Evolutionary conservation across 23 red algal genomes (phyloP).

Genomic region (Agarophyton chilense): DNA sequence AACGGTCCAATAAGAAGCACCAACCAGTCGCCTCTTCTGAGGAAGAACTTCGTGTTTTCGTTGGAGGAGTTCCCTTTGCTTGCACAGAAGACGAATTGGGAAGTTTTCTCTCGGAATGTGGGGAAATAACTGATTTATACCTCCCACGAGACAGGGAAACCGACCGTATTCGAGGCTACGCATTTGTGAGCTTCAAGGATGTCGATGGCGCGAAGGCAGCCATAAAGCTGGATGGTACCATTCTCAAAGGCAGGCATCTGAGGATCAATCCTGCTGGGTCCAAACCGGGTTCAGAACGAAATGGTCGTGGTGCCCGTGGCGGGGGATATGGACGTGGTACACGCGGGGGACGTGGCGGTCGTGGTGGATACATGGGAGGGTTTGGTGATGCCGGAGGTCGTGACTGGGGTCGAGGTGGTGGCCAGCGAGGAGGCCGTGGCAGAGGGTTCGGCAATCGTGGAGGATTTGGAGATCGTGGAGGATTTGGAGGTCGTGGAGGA

Average conservation of each 20-base stretch:
- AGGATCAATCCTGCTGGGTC: conserved; percentile 54
- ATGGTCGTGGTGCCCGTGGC: conserved; percentile 29
- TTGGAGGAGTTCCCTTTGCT: conserved; percentile 77
- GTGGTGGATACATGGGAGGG: conserved; percentile 32
- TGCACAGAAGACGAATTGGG: conserved; percentile 61
- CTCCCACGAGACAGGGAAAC: conserved; percentile 71
- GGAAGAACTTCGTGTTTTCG: conserved; percentile 72
- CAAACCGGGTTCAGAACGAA: background rate
- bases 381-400: conserved; percentile 22
- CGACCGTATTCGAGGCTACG: conserved; percentile 66
- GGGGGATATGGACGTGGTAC: background rate
- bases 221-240: conserved; percentile 29
- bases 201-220: background rate
- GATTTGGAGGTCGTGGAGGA: conserved; percentile 11
- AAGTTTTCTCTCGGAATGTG: conserved; percentile 47
- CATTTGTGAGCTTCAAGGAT: conserved; percentile 31
- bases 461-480: background rate
- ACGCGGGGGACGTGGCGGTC: background rate
- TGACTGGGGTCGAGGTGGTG: conserved; percentile 24
- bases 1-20: conserved; percentile 30
- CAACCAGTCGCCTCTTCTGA: background rate
- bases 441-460: conserved; percentile 23
- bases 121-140: conserved; percentile 64
- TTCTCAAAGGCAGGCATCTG: conserved; percentile 21
- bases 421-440: conserved; percentile 14